Evolutionary conservation across 345 rosid species (phyloP), one percentile per base, ranked within the genome.

Genomic region (Euclidium syriacum): DNA sequence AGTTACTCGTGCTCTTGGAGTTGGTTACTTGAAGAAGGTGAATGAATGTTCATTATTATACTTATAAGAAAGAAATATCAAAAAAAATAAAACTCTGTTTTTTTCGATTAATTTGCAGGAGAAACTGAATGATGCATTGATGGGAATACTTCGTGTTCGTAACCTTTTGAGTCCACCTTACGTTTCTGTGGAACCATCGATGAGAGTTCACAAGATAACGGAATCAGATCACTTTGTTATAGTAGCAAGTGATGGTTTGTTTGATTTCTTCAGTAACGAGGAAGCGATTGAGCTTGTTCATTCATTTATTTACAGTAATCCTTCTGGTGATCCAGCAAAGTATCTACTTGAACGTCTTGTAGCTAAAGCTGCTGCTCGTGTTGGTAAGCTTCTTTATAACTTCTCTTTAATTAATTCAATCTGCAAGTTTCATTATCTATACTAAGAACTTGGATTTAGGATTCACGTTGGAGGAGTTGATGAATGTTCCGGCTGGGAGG

Each of bases 11-110:
- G 99, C 97, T 50, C 54, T 87, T 11, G 97, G 99, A 67, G 99
- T 90, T 55, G 96, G 97, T 62, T 90, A 90, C 90, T 70, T 94
- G 52, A 94, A 94, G 73, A 85, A 85, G 94, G 99, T n/a, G n/a
- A n/a, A n/a, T n/a, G n/a, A n/a, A n/a, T n/a, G n/a, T n/a, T n/a
- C n/a, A n/a, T n/a, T n/a, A n/a, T n/a, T n/a, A n/a, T n/a, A n/a
- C n/a, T n/a, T n/a, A n/a, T n/a, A n/a, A n/a, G n/a, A 25, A 6
- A 2, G 16, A 14, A n/a, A 33, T 16, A 4, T 18, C 12, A 17
- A n/a, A n/a, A n/a, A n/a, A n/a, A n/a, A n/a, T n/a, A n/a, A 1
- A 3, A 6, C 17, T 2, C 50, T 46, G 2, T 19, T 7, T 8
- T 10, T 6, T 4, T 52, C 10, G 10, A 23, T 27, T 60, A 3